These are phyloP conservation scores for Durio zibethinus DNA, from an alignment of 345 rosid genomes.

Conservation along the genomic window DNA sequence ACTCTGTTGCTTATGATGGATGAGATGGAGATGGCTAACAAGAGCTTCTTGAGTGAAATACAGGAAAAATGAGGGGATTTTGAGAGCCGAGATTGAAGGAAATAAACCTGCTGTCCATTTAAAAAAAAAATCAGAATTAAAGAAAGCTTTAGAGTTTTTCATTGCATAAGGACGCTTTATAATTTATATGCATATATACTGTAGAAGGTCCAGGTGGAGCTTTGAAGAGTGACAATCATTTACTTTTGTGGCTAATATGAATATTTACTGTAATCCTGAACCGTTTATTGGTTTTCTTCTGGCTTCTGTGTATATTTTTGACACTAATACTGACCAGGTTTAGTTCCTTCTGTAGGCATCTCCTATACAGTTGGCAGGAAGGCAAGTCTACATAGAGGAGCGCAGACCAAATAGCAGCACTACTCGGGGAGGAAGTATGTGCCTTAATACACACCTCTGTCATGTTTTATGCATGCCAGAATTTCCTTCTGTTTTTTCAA, in stretches of 20 bases:
- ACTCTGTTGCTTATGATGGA: not conserved
- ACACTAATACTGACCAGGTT: not conserved
- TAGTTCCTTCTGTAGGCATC: slow-evolving; percentile 54
- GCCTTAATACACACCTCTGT: not conserved
- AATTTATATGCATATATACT: not conserved
- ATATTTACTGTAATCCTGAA: not conserved
- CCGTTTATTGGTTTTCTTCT: not conserved
- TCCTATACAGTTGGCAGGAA: slow-evolving; percentile 85
- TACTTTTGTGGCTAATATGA: not conserved
- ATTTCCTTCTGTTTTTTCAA: not conserved
- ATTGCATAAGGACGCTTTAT: not conserved
- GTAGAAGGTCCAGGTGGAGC: not conserved
- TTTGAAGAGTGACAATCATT: not conserved
- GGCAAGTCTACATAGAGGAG: slow-evolving; percentile 85
- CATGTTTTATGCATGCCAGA: not conserved
- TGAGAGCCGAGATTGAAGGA: not conserved
- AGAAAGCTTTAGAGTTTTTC: not conserved
- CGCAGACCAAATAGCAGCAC: slow-evolving; percentile 84
- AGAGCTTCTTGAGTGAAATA: not conserved
- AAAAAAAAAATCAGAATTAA: too few species aligned
- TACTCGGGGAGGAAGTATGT: slow-evolving; percentile 85
- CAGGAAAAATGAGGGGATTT: not conserved
- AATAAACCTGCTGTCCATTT: not conserved
- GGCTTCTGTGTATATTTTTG: not conserved
- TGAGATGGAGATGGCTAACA: not conserved